Conservation (phyloP, 805 yeast species). For the Henningerozyma blattae region DNA sequence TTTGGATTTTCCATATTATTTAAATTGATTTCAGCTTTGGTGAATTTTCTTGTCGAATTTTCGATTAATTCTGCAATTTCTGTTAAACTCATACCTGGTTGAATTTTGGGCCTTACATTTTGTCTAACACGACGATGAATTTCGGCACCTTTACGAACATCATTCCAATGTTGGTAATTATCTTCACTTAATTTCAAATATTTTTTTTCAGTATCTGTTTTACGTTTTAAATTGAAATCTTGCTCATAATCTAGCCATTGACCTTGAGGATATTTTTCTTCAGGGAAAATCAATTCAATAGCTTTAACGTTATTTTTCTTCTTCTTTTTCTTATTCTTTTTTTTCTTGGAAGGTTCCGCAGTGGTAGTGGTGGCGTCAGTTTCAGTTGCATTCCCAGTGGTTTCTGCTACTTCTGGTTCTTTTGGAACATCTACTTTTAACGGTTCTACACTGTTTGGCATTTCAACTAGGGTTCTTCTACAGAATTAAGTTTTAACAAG, state of each 20-base stretch:
- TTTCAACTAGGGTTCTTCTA: too few species aligned
- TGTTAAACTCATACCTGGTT: slow-evolving; percentile 87
- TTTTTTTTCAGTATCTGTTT: slow-evolving; percentile 79
- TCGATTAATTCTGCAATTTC: slow-evolving; percentile 88
- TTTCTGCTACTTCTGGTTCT: too few species aligned
- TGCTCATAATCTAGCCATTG: slow-evolving; percentile 69
- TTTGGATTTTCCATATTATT: slow-evolving; percentile 29
- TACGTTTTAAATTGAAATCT: slow-evolving; percentile 52
- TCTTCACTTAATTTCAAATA: slow-evolving; percentile 49
- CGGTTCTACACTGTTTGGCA: too few species aligned
- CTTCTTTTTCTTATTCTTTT: slow-evolving; percentile 50
- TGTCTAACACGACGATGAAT: slow-evolving; percentile 85
- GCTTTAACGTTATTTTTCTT: slow-evolving; percentile 44
- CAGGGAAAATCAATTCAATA: slow-evolving; percentile 57
- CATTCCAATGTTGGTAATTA: slow-evolving; percentile 57
- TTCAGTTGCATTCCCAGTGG: slow-evolving; percentile 3
- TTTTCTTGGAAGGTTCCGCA: slow-evolving; percentile 27
- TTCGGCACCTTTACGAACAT: slow-evolving; percentile 91
- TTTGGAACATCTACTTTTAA: too few species aligned
- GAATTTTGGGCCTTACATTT: slow-evolving; percentile 57
- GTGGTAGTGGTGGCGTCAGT: slow-evolving; percentile 1
- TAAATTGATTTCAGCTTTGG: slow-evolving; percentile 45
- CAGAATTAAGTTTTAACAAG: too few species aligned
- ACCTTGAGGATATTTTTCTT: slow-evolving; percentile 73
- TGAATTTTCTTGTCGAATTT: slow-evolving; percentile 63